A percentile compares a stretch with the other conserved stretches of the same genome.
phyloP scores from a whole-genome alignment of 768 basidiomycete species.

The Mycena polygramma region DNA sequence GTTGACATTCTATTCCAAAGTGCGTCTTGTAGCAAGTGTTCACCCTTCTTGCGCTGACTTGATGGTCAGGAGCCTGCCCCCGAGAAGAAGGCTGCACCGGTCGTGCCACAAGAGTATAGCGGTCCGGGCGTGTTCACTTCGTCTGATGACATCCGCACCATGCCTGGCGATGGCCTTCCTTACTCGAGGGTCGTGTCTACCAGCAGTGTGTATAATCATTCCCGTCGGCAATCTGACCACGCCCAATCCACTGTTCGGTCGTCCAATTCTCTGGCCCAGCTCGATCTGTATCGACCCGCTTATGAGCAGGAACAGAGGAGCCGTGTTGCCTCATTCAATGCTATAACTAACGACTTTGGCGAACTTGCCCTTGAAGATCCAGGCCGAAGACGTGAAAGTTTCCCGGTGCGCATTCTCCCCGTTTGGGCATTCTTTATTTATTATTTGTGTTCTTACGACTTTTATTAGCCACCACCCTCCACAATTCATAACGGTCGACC shows the following conservation, averaged over 20 bases:
- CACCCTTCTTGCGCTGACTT: conserved; percentile 10
- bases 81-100: conserved; percentile 71
- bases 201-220: conserved; percentile 51
- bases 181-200: conserved; percentile 50
- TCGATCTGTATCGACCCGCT: conserved; percentile 80
- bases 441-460: not conserved
- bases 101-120: conserved; percentile 73
- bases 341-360: conserved; percentile 72
- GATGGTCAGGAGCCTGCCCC: conserved; percentile 77
- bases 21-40: conserved; percentile 52
- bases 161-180: conserved; percentile 40
- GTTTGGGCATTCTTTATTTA: conserved; percentile 3
- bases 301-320: conserved; percentile 68
- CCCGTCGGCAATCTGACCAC: conserved; percentile 61
- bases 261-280: conserved; percentile 70
- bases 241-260: conserved; percentile 72
- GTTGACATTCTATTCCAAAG: conserved; percentile 96
- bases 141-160: conserved; percentile 51
- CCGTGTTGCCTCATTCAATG: conserved; percentile 60
- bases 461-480: conserved; percentile 21
- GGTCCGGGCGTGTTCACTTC: conserved; percentile 85
- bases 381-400: conserved; percentile 66
- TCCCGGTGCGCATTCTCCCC: conserved; percentile 59
- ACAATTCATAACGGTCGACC: conserved; percentile 33
- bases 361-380: conserved; percentile 70